Percentiles rank a stretch among this genome's conserved stretches.
Conservation (phyloP, 768 basidiomycete species). For the Tricholoma bakamatsutake region DNA sequence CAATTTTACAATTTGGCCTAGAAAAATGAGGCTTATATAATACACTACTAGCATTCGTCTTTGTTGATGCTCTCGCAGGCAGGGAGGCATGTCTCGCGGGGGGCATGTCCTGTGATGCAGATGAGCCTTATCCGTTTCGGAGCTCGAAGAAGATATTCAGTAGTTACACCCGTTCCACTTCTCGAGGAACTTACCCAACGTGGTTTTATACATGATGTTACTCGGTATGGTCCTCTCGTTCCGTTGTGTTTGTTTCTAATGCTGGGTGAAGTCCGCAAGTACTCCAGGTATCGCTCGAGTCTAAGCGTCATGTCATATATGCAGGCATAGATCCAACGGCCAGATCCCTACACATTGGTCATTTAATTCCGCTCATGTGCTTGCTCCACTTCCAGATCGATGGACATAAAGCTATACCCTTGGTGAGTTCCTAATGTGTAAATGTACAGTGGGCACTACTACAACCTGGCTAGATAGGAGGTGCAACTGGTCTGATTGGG, state of each 20-base stretch:
- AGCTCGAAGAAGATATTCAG: slow-evolving; percentile 2
- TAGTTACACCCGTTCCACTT: slow-evolving; percentile 13
- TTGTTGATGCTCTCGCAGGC: slow-evolving; percentile 8
- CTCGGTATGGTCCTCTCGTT: slow-evolving; percentile 25
- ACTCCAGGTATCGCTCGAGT: slow-evolving; percentile 31
- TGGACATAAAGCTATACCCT: slow-evolving; percentile 79
- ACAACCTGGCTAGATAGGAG: slow-evolving; percentile 69
- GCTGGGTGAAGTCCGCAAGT: slow-evolving; percentile 32
- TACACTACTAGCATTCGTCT: neutral
- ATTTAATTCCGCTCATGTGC: slow-evolving; percentile 83
- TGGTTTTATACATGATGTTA: slow-evolving; percentile 44
- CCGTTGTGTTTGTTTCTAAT: slow-evolving; percentile 6
- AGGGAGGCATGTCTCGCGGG: slow-evolving; percentile 5
- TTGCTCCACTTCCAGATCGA: slow-evolving; percentile 81
- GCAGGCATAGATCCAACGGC: slow-evolving; percentile 93
- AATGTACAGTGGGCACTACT: neutral
- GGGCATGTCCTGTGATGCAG: neutral
- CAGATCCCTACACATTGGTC: slow-evolving; percentile 84
- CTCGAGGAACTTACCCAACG: slow-evolving; percentile 39
- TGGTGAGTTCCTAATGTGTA: slow-evolving; percentile 50
- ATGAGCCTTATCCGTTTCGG: neutral
- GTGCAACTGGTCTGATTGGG: slow-evolving; percentile 93
- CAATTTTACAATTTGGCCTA: neutral
- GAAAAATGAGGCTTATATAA: neutral
- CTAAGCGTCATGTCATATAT: slow-evolving; percentile 57